phyloP scores from a whole-genome alignment of 495 filamentous ascomycete species.

The Tuber aestivum region DNA sequence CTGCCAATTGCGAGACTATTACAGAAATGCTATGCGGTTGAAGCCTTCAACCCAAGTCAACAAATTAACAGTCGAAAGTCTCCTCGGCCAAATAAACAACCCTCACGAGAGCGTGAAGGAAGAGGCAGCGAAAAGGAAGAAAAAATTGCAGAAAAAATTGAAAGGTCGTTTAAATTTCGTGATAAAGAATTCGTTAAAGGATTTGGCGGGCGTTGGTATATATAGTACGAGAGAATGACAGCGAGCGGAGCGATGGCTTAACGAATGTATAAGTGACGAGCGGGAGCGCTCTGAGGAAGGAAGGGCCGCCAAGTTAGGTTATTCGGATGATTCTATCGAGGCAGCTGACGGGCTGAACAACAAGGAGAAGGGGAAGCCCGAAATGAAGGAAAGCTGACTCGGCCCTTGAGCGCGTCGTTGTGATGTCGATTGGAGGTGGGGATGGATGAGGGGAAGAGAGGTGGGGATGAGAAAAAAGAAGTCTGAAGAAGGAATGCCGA shows the following conservation, averaged over 20 bases:
- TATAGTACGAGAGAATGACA: not conserved
- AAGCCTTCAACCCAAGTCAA: not conserved
- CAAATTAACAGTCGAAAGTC: not conserved
- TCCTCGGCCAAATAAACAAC: not conserved
- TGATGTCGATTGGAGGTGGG: not conserved
- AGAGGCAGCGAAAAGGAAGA: not conserved
- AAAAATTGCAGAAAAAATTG: not conserved
- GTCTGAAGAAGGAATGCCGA: not conserved
- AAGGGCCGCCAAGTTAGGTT: not conserved
- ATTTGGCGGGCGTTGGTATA: not conserved
- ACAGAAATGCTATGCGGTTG: not conserved
- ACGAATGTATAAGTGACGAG: conserved; percentile 1
- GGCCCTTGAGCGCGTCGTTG: conserved; percentile 1
- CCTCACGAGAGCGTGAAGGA: not conserved
- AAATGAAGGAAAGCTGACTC: conserved; percentile 2
- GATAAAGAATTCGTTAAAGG: conserved; percentile 4
- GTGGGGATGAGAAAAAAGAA: not conserved
- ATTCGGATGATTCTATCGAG: not conserved
- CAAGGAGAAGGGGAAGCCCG: not conserved
- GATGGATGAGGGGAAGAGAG: not conserved
- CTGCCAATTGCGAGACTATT: not conserved
- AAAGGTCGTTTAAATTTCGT: not conserved
- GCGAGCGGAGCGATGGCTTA: not conserved
- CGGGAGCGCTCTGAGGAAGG: not conserved
- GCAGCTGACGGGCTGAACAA: not conserved